Evolutionary conservation across 73 alveolate genomes (phyloP).

Genomic region (Stentor roeselii): DNA sequence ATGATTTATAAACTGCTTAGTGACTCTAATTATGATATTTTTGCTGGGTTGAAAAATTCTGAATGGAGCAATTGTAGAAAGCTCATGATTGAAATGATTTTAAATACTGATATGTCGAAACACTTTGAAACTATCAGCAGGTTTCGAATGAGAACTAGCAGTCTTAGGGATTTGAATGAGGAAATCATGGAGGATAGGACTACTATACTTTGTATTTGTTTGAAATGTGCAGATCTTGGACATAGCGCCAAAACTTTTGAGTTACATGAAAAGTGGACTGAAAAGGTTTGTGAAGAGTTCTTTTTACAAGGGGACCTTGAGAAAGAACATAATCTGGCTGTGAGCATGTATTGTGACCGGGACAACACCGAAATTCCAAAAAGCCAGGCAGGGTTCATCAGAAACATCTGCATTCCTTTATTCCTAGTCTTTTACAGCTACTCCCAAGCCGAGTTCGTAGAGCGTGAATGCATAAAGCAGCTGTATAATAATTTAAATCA

Average conservation of each 20-base stretch:
- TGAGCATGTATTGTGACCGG: slow-evolving; percentile 41
- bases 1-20: slow-evolving; percentile 45
- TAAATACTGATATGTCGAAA: slow-evolving; percentile 77
- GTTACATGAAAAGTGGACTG: slow-evolving; percentile 35
- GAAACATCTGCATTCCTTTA: slow-evolving; percentile 30
- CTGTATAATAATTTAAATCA: no score
- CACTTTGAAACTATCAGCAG: no score
- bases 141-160: no score
- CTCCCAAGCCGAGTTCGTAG: no score
- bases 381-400: slow-evolving; percentile 41
- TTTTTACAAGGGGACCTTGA: slow-evolving; percentile 39
- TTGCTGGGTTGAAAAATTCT: slow-evolving; percentile 35
- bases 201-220: no score
- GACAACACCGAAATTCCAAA: slow-evolving; percentile 26
- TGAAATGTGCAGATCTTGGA: slow-evolving; percentile 29
- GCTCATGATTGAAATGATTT: slow-evolving; percentile 60
- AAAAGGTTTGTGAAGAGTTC: slow-evolving; percentile 32
- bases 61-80: slow-evolving; percentile 54
- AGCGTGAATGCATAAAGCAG: no score
- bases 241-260: slow-evolving; percentile 38
- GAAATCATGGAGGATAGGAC: no score
- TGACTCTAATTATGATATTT: slow-evolving; percentile 40
- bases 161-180: no score
- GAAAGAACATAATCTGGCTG: slow-evolving; percentile 16
- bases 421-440: not conserved